These are phyloP conservation scores for Pharnaceum exiguum DNA, from an alignment of 148 eudicot genomes.

Conservation along the genomic window DNA sequence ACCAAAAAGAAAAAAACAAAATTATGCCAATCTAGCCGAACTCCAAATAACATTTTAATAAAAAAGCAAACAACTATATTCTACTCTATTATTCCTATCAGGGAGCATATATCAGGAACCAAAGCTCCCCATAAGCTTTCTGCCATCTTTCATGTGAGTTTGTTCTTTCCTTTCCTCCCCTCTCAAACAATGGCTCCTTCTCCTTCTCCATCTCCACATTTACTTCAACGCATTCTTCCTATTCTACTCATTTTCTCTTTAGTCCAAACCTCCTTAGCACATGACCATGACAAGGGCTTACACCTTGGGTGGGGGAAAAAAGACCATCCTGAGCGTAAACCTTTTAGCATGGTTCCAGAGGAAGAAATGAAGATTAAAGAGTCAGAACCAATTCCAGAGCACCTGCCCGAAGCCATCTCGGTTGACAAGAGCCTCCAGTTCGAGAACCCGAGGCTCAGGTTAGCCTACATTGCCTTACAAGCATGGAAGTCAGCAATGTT, in stretches of 20 bases:
- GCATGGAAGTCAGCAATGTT: constrained; percentile 74
- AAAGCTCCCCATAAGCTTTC: not conserved
- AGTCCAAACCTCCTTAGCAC: constrained; percentile 15
- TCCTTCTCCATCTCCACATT: constrained; percentile 16
- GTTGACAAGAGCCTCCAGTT: constrained; percentile 26
- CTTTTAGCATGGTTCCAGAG: too few species aligned
- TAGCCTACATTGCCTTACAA: constrained; percentile 81
- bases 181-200: constrained; percentile 30
- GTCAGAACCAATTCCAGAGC: not conserved
- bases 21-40: not conserved
- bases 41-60: not conserved
- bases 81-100: too few species aligned
- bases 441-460: constrained; percentile 46
- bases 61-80: not conserved
- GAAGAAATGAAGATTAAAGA: too few species aligned
- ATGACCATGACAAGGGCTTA: constrained; percentile 1
- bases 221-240: constrained; percentile 7
- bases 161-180: constrained; percentile 8
- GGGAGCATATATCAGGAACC: constrained; percentile 13
- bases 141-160: constrained; percentile 15
- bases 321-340: too few species aligned
- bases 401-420: constrained; percentile 15
- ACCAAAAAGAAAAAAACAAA: not conserved
- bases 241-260: constrained; percentile 16
- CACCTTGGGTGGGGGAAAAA: not conserved